phyloP scores from a whole-genome alignment of 2,329 filamentous ascomycete species.

The Rugonectria rugulosa region DNA sequence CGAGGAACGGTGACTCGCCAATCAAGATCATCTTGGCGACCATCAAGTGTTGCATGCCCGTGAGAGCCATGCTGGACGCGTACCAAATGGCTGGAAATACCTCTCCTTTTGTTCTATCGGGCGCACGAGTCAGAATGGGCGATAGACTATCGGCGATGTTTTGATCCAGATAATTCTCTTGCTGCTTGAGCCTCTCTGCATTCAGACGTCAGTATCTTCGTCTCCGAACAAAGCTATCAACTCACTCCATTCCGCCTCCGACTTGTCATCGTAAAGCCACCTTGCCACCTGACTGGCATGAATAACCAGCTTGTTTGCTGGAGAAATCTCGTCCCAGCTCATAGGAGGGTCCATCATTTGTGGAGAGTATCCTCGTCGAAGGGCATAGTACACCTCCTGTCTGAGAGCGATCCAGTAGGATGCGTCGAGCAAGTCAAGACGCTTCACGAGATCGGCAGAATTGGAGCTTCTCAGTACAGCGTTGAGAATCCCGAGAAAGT shows the following conservation, averaged over 20 bases:
- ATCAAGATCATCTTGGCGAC: constrained; percentile 33
- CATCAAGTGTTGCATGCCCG: constrained; percentile 35
- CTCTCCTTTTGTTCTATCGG: constrained; percentile 19
- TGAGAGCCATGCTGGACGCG: constrained; percentile 24
- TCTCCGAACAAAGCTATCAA: accelerated
- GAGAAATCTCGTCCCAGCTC: constrained; percentile 30
- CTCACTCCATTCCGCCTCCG: constrained; percentile 30
- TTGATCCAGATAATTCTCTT: constrained; percentile 28
- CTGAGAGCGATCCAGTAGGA: constrained; percentile 34
- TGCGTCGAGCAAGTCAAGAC: constrained; percentile 14
- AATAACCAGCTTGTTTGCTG: constrained; percentile 28
- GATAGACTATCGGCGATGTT: constrained; percentile 3
- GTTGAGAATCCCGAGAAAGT: constrained; percentile 29
- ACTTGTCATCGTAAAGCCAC: constrained; percentile 27
- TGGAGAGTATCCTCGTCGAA: constrained; percentile 23
- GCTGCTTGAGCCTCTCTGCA: constrained; percentile 23
- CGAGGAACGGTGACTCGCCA: constrained; percentile 29
- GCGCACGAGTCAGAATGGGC: constrained; percentile 18
- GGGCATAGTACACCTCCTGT: constrained; percentile 30
- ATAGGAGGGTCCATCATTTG: constrained; percentile 32
- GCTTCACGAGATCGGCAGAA: constrained; percentile 20
- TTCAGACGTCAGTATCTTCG: accelerated
- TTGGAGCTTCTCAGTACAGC: constrained; percentile 29
- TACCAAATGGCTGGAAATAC: constrained; percentile 33
- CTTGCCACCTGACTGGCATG: constrained; percentile 31